These are phyloP conservation scores for Puccinia coronata DNA, from an alignment of 1,284 basidiomycete species.

Conservation along the genomic window DNA sequence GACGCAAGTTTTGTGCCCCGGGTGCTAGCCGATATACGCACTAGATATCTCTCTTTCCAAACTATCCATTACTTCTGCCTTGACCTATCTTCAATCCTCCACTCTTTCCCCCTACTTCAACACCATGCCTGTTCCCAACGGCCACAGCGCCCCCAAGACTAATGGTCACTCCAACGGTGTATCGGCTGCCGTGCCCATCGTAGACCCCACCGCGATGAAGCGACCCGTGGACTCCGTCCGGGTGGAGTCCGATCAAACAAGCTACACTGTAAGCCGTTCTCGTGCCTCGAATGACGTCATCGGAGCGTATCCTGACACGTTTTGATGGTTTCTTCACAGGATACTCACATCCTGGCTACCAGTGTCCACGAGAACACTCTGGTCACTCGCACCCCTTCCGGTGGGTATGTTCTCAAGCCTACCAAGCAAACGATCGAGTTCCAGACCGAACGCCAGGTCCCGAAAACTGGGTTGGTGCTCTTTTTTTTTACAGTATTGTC, in stretches of 20 bases:
- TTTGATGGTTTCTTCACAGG: slow-evolving; percentile 6
- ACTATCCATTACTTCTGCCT: too few relatives aligned
- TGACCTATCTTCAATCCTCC: too few relatives aligned
- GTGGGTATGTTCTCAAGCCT: slow-evolving; percentile 60
- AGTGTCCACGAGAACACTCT: slow-evolving; percentile 36
- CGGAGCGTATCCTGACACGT: background rate
- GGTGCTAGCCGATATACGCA: slow-evolving; percentile 22
- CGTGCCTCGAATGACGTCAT: too few relatives aligned
- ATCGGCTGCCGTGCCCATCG: slow-evolving; percentile 60
- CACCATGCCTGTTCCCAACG: background rate
- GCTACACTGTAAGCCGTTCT: slow-evolving; percentile 65
- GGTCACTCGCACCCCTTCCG: slow-evolving; percentile 16
- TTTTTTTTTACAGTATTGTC: background rate
- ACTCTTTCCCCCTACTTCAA: background rate
- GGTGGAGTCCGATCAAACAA: slow-evolving; percentile 79
- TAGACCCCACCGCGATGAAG: slow-evolving; percentile 83
- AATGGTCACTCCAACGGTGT: slow-evolving; percentile 70
- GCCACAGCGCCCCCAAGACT: too few relatives aligned
- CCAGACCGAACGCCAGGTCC: slow-evolving; percentile 82
- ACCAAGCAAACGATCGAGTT: slow-evolving; percentile 81
- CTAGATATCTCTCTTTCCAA: background rate
- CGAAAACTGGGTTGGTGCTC: slow-evolving; percentile 87
- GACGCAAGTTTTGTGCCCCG: slow-evolving; percentile 46
- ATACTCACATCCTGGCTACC: slow-evolving; percentile 41
- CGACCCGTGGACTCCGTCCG: slow-evolving; percentile 71